Percentiles rank a stretch among this genome's conserved stretches.
Evolutionary conservation across 495 filamentous ascomycete genomes (phyloP).

Genomic region (Aspergillus sclerotioniger): DNA sequence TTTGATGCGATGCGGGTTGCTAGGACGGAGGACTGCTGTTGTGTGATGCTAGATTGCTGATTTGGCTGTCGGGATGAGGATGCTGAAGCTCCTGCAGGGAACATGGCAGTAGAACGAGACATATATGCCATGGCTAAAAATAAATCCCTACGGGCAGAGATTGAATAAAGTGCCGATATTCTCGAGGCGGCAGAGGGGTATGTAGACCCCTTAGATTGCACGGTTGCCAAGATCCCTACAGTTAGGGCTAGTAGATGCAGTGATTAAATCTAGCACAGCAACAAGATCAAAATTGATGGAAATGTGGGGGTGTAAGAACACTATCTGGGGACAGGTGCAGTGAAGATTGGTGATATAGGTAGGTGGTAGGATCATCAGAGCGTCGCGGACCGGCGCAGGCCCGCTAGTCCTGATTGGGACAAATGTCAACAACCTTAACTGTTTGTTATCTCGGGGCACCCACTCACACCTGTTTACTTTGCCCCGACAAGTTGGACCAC

Average conservation of each 20-base stretch:
- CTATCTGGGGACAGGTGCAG: too few species aligned
- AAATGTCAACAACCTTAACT: constrained; percentile 41
- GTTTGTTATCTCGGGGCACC: constrained; percentile 16
- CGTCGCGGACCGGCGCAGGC: constrained; percentile 3
- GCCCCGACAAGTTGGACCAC: neutral
- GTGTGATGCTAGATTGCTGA: constrained; percentile 35
- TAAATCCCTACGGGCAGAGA: too few species aligned
- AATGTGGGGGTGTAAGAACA: too few species aligned
- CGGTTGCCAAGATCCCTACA: too few species aligned
- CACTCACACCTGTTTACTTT: neutral
- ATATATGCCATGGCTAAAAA: constrained; percentile 51
- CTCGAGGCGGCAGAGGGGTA: too few species aligned
- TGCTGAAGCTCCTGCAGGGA: constrained; percentile 28
- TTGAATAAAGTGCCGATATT: too few species aligned
- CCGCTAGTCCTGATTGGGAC: constrained; percentile 33
- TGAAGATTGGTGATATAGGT: too few species aligned
- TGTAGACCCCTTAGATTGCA: too few species aligned
- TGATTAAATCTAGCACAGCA: too few species aligned
- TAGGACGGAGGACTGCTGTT: constrained; percentile 77
- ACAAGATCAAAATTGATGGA: too few species aligned
- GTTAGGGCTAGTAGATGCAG: too few species aligned
- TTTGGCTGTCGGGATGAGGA: constrained; percentile 37
- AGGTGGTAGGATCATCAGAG: neutral
- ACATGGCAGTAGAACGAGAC: constrained; percentile 48
- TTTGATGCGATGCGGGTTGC: constrained; percentile 88